These are phyloP conservation scores for Cercospora sojina DNA, from an alignment of 2,329 filamentous ascomycete species.

Conservation along the genomic window DNA sequence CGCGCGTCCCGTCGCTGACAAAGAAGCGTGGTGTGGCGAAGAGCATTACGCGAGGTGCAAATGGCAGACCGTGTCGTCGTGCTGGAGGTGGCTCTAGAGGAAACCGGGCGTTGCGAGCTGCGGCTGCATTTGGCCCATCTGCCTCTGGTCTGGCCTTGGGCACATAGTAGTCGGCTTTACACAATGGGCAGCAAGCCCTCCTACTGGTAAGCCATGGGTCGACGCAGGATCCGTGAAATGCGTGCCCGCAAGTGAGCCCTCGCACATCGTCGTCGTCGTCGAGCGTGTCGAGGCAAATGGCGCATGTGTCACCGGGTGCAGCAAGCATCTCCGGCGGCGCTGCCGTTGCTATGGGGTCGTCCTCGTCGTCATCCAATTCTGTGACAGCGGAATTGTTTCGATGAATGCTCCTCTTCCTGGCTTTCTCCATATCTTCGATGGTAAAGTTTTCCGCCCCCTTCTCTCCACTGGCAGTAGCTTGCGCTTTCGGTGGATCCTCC, in stretches of 20 bases:
- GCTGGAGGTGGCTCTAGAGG: conserved; percentile 32
- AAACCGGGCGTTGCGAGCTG: conserved; percentile 13
- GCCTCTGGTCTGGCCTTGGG: conserved; percentile 78
- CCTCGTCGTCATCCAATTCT: conserved; percentile 68
- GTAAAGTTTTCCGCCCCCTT: conserved; percentile 37
- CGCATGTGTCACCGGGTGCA: conserved; percentile 86
- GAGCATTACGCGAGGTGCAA: conserved; percentile 31
- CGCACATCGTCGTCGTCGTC: conserved; percentile 96
- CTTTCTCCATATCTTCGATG: conserved; percentile 36
- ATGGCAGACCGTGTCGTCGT: conserved; percentile 31
- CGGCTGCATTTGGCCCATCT: conserved; percentile 33
- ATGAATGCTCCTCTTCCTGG: conserved; percentile 20
- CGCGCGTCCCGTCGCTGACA: conserved; percentile 17
- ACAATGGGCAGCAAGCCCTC: conserved; percentile 92
- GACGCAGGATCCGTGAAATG: conserved; percentile 92
- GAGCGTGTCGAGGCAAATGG: conserved; percentile 90
- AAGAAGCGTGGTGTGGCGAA: conserved; percentile 33
- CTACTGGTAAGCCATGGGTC: conserved; percentile 96
- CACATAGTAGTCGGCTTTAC: conserved; percentile 96
- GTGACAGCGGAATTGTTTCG: conserved; percentile 39
- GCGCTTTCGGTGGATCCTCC: conserved; percentile 23
- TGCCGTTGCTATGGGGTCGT: conserved; percentile 76
- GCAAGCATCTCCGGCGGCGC: conserved; percentile 77
- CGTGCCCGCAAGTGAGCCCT: conserved; percentile 92
- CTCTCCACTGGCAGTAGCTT: conserved; percentile 30